Evolutionary conservation across 352 stramenopile genomes (phyloP), one percentile per base, ranked within the genome.

Genomic region (Globisporangium solare): DNA sequence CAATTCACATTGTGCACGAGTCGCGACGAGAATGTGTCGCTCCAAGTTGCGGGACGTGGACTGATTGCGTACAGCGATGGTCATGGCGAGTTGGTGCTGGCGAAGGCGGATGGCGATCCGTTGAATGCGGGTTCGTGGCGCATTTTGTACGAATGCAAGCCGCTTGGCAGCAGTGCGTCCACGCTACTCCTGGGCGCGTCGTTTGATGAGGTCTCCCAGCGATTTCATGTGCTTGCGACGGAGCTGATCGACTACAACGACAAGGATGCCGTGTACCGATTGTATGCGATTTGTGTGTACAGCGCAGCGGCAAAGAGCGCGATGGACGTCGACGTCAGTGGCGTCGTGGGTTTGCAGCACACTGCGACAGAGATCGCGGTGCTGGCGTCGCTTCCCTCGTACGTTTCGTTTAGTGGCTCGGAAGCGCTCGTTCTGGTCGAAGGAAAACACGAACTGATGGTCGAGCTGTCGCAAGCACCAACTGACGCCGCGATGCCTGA

Each of bases 31-130:
- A 92, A 92, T 53, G 66, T 76, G 37, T 71, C 74, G 21, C 40
- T 92, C 31, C 71, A 76, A 58, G 79, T 89, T 20, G 76, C 76
- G 39, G 76, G 63, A 4, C 66, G 70, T 50, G 79, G 83, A n/a
- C 31, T 87, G 48, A n/a, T 92, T 12, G 74, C 86, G 3, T 78
- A 83, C 51, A 78, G 76, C 51, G 83, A 92, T 41, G 83, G 83
- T 27, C 68, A 74, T 20, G 80, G 78, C 6, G 68, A 60, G 27
- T n/a, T 92, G 47, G 61, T 78, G 37, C 74, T 86, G 50, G 27
- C 89, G 13, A 76, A 79, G 62, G 47, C 66, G 6, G 62, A 75
- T 18, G 52, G 50, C 0, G 62, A 71, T 3, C 40, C 63, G 7
- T 21, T 64, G 32, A 42, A 58, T 5, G 70, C 57, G 32, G 45